Percentiles rank a stretch among this genome's conserved stretches.
phyloP scores from a whole-genome alignment of 2,329 filamentous ascomycete genomes.

The Diaporthe capsici region DNA sequence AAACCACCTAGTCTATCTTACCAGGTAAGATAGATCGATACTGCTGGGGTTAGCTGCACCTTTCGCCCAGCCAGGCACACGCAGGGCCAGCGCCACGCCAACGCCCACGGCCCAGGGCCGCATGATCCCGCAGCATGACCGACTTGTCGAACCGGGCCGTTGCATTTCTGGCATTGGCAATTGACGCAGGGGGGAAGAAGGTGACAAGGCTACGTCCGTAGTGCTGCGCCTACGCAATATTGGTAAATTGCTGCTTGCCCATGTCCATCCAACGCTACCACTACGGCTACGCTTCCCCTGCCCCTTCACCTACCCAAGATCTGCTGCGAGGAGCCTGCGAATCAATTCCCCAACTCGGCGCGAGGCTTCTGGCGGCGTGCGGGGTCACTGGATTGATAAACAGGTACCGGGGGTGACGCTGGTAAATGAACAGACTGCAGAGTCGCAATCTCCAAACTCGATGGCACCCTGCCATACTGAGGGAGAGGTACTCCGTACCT shows the following conservation, averaged over 20 bases:
- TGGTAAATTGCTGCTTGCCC: background rate
- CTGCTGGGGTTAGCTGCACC: background rate
- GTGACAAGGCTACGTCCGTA: background rate
- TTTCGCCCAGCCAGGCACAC: background rate
- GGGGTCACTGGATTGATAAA: background rate
- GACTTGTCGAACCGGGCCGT: constrained; percentile 25
- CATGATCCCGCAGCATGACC: constrained; percentile 29
- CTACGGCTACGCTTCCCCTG: background rate
- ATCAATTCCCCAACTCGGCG: constrained; percentile 26
- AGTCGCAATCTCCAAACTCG: constrained; percentile 14
- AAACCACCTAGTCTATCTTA: background rate
- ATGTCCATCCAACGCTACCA: background rate
- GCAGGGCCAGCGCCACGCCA: background rate
- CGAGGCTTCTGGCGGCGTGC: background rate
- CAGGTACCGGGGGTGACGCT: constrained; percentile 1
- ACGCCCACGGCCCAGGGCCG: background rate
- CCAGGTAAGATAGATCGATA: too few species aligned
- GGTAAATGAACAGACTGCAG: constrained; percentile 5
- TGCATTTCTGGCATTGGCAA: constrained; percentile 24
- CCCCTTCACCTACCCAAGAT: background rate
- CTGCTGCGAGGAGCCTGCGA: background rate
- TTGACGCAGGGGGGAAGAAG: background rate
- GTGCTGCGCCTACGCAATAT: background rate
- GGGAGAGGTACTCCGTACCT: background rate
- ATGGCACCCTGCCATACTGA: constrained; percentile 9